Conservation (phyloP, 2,329 filamentous ascomycete species). For the Xenoacremonium recifei region DNA sequence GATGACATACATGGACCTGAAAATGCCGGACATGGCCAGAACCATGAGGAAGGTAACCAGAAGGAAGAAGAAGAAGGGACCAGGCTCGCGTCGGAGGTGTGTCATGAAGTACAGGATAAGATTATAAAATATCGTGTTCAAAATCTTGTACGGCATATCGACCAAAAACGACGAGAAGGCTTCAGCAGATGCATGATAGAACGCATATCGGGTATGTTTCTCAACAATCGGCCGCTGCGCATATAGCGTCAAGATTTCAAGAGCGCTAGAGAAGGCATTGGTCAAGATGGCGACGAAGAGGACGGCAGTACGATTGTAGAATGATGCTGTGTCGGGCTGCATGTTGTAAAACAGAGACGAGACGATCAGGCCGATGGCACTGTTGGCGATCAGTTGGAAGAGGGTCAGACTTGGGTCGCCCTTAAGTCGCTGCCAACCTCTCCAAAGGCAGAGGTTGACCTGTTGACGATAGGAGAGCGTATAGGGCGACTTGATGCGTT, state of each 20-base stretch:
- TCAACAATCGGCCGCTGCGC: slow-evolving; percentile 37
- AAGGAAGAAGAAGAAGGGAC: slow-evolving; percentile 46
- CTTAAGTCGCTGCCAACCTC: slow-evolving; percentile 38
- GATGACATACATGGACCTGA: slow-evolving; percentile 34
- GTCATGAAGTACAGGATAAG: slow-evolving; percentile 51
- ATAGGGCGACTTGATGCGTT: slow-evolving; percentile 19
- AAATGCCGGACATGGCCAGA: slow-evolving; percentile 64
- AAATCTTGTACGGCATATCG: slow-evolving; percentile 44
- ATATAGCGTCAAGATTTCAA: slow-evolving; percentile 36
- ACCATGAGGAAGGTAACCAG: slow-evolving; percentile 51
- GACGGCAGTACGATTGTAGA: slow-evolving; percentile 9
- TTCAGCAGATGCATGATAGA: slow-evolving; percentile 37
- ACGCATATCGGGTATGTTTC: slow-evolving; percentile 39
- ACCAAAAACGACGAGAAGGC: slow-evolving; percentile 35
- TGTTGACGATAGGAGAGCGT: slow-evolving; percentile 23
- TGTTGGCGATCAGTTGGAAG: slow-evolving; percentile 40
- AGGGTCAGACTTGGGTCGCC: slow-evolving; percentile 39
- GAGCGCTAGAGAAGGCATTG: slow-evolving; percentile 15
- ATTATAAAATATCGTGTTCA: slow-evolving; percentile 39
- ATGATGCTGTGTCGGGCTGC: slow-evolving; percentile 5
- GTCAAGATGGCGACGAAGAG: slow-evolving; percentile 19
- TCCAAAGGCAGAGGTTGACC: slow-evolving; percentile 17
- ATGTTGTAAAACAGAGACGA: slow-evolving; percentile 49
- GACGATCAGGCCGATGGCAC: slow-evolving; percentile 50
- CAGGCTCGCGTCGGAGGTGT: slow-evolving; percentile 41